Evolutionary conservation across 2,329 filamentous ascomycete species (phyloP).

Genomic region (Penicillium sp.): DNA sequence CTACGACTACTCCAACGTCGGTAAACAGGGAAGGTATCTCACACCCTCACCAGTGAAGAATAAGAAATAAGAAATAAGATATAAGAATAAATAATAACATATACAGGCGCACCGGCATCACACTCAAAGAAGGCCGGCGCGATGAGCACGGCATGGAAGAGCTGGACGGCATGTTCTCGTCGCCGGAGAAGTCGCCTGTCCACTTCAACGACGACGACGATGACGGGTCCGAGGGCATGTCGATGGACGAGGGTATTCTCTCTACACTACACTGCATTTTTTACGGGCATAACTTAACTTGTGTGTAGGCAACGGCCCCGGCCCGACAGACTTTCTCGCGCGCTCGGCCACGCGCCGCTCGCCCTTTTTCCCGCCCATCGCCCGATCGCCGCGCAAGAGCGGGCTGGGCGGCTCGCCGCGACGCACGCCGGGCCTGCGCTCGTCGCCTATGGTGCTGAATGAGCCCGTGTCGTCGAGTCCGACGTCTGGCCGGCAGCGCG

Average conservation of each 20-base stretch:
- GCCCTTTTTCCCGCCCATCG: slow-evolving; percentile 36
- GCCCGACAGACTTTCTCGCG: slow-evolving; percentile 39
- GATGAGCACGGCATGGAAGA: slow-evolving; percentile 92
- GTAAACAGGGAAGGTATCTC: slow-evolving; percentile 47
- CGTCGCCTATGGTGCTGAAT: slow-evolving; percentile 37
- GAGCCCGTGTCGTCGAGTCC: slow-evolving; percentile 36
- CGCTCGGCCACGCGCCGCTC: slow-evolving; percentile 29
- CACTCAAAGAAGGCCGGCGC: slow-evolving; percentile 72
- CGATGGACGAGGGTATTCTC: slow-evolving; percentile 56
- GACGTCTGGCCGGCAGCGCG: slow-evolving; percentile 28
- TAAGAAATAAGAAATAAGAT: too few species aligned
- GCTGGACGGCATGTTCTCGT: slow-evolving; percentile 83
- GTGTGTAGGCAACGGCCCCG: slow-evolving; percentile 36
- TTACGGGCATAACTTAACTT: not conserved
- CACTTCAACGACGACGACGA: slow-evolving; percentile 29
- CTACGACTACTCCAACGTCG: slow-evolving; percentile 47
- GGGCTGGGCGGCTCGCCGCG: slow-evolving; percentile 40
- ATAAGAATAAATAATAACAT: too few species aligned
- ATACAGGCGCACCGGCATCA: slow-evolving; percentile 89
- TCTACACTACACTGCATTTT: not conserved
- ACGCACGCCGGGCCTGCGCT: slow-evolving; percentile 38
- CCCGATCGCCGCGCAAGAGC: slow-evolving; percentile 45
- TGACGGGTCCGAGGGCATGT: slow-evolving; percentile 56
- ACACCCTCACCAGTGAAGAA: too few species aligned
- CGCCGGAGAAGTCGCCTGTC: slow-evolving; percentile 63